Evolutionary conservation across 2,329 filamentous ascomycete genomes (phyloP).

Genomic region (Diaporthe aspalathi): DNA sequence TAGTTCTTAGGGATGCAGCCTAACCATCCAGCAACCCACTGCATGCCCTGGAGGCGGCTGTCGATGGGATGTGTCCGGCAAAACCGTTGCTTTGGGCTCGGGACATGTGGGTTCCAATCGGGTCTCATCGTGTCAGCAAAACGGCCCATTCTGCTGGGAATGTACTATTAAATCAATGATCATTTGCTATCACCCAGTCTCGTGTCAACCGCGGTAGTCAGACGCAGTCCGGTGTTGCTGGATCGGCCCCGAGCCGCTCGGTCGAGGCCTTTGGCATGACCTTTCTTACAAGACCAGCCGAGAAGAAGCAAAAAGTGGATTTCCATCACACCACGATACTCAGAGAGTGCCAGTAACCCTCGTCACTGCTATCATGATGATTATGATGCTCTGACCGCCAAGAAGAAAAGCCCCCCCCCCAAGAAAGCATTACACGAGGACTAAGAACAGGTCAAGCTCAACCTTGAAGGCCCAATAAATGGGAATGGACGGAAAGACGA

Average conservation of each 20-base stretch:
- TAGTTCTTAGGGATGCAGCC: neutral
- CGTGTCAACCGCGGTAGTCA: neutral
- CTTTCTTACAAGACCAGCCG: neutral
- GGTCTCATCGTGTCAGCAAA: conserved; percentile 22
- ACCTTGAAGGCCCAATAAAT: neutral
- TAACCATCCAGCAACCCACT: neutral
- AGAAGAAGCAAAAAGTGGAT: conserved; percentile 4
- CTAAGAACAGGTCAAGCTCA: neutral
- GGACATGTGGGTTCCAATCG: conserved; percentile 1
- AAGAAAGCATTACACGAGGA: neutral
- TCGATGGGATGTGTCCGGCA: neutral
- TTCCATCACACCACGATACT: neutral
- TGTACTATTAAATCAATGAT: neutral
- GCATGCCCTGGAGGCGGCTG: no score
- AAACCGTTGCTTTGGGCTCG: neutral
- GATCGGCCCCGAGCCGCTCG: neutral
- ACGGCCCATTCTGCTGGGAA: neutral
- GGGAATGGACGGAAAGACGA: conserved; percentile 4
- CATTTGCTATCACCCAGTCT: neutral
- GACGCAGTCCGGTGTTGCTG: neutral
- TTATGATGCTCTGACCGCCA: neutral
- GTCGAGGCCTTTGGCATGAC: neutral
- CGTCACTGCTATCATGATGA: neutral
- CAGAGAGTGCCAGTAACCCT: neutral
- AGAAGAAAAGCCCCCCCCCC: neutral